phyloP scores from a whole-genome alignment of 2,329 filamentous ascomycete species.

The Talaromyces islandicus region DNA sequence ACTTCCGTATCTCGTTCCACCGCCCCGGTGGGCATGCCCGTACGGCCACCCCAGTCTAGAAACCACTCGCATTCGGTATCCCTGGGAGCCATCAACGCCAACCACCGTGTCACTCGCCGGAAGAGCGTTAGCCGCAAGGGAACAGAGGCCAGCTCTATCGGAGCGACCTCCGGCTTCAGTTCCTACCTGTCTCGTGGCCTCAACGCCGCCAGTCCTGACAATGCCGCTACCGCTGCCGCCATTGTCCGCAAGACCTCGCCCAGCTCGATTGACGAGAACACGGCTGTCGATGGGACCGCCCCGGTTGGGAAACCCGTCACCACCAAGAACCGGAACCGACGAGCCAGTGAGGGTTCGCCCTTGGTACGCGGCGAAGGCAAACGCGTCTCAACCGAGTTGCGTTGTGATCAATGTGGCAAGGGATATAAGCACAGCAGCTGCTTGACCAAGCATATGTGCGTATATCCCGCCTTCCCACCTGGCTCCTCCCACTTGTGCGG shows the following conservation, averaged over 20 bases:
- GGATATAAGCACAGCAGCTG: slow-evolving; percentile 99
- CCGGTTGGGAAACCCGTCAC: slow-evolving; percentile 42
- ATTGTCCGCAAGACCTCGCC: slow-evolving; percentile 34
- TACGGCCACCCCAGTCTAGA: slow-evolving; percentile 60
- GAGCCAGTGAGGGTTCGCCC: slow-evolving; percentile 80
- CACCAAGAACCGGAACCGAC: slow-evolving; percentile 51
- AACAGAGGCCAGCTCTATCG: slow-evolving; percentile 59
- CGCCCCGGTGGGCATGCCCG: slow-evolving; percentile 55
- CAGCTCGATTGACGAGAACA: slow-evolving; percentile 24
- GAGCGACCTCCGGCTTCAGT: slow-evolving; percentile 27
- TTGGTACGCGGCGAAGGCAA: slow-evolving; percentile 71
- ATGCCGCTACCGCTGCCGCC: slow-evolving; percentile 14
- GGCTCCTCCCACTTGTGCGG: not conserved
- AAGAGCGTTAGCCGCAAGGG: slow-evolving; percentile 73
- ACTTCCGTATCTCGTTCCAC: slow-evolving; percentile 59
- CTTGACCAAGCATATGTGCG: slow-evolving; percentile 99
- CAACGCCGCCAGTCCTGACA: slow-evolving; percentile 26
- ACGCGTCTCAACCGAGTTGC: slow-evolving; percentile 78
- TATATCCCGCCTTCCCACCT: slow-evolving; percentile 43
- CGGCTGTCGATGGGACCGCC: slow-evolving; percentile 42
- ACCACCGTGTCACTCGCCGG: slow-evolving; percentile 80
- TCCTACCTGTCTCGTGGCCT: slow-evolving; percentile 38
- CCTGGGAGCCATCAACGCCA: slow-evolving; percentile 67
- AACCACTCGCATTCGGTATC: slow-evolving; percentile 78
- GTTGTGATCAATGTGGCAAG: slow-evolving; percentile 97